phyloP scores from a whole-genome alignment of 139 green algal species.

The Eudorina sp. region DNA sequence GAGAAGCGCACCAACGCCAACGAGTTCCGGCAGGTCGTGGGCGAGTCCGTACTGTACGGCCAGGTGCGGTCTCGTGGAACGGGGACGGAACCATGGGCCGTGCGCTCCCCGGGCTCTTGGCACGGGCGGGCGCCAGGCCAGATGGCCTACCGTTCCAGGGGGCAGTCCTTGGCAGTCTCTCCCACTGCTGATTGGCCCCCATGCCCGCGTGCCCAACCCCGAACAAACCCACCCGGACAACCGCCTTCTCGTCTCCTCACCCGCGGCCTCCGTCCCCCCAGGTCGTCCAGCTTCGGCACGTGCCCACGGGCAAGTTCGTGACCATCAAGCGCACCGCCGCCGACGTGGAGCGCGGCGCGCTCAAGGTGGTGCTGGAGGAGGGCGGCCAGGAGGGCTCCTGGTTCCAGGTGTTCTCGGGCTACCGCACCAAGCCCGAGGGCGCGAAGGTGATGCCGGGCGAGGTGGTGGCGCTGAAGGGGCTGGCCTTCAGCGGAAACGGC shows the following conservation, averaged over 20 bases:
- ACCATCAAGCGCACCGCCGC: conserved; percentile 53
- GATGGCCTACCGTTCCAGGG: too few species aligned
- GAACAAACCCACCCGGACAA: background rate
- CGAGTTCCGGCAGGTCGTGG: conserved; percentile 47
- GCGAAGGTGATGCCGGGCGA: conserved; percentile 42
- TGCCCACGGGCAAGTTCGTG: conserved; percentile 28
- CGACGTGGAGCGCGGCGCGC: conserved; percentile 52
- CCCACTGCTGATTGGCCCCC: too few species aligned
- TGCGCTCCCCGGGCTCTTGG: too few species aligned
- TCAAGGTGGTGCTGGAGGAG: conserved; percentile 49
- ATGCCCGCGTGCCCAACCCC: background rate
- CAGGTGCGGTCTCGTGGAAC: conserved; percentile 49
- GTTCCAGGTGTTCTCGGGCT: conserved; percentile 52
- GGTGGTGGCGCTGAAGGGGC: conserved; percentile 37
- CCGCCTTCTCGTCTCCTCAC: background rate
- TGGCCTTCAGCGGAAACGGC: conserved; percentile 46
- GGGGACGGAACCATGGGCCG: too few species aligned
- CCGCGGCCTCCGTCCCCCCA: background rate
- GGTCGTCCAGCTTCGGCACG: conserved; percentile 43
- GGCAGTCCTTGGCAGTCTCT: too few species aligned
- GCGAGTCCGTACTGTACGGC: conserved; percentile 53
- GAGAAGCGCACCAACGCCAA: conserved; percentile 40
- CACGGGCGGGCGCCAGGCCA: too few species aligned
- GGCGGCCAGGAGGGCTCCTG: conserved; percentile 50
- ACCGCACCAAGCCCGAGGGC: conserved; percentile 56